Percentiles rank a stretch among this genome's conserved stretches.
phyloP scores from a whole-genome alignment of 805 yeast genomes.

The Candida berthetii region DNA sequence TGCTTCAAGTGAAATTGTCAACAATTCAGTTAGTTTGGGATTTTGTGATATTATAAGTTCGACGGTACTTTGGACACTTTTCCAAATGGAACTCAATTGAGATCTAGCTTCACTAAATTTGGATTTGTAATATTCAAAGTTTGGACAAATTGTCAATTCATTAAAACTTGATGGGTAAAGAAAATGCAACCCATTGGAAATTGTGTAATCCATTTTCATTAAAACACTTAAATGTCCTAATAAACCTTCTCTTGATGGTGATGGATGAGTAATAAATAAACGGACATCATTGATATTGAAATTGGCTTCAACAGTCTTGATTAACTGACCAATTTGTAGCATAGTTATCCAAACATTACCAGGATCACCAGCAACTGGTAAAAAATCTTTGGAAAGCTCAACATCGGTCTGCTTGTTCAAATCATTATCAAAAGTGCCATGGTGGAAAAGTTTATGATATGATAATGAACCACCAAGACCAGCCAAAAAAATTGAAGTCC shows the following conservation, averaged over 20 bases:
- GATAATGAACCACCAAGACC: slow-evolving; percentile 74
- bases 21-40: slow-evolving; percentile 35
- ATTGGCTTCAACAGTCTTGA: slow-evolving; percentile 37
- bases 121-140: slow-evolving; percentile 54
- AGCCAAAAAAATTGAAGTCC: slow-evolving; percentile 45
- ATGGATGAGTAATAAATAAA: slow-evolving; percentile 60
- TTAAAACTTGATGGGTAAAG: slow-evolving; percentile 65
- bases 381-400: slow-evolving; percentile 23
- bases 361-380: slow-evolving; percentile 54
- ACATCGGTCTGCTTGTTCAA: slow-evolving; percentile 9
- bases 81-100: slow-evolving; percentile 61
- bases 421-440: slow-evolving; percentile 35
- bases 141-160: slow-evolving; percentile 58
- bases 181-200: slow-evolving; percentile 70
- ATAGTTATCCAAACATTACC: slow-evolving; percentile 75
- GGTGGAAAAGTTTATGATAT: slow-evolving; percentile 61
- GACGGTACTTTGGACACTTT: slow-evolving; percentile 47
- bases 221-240: slow-evolving; percentile 61
- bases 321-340: slow-evolving; percentile 58
- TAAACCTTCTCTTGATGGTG: slow-evolving; percentile 65
- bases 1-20: slow-evolving; percentile 51
- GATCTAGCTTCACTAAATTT: slow-evolving; percentile 57
- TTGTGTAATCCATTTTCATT: slow-evolving; percentile 64
- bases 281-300: slow-evolving; percentile 42
- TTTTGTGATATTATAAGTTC: slow-evolving; percentile 33